A percentile compares a stretch with the other conserved stretches of the same genome.
phyloP scores from a whole-genome alignment of 345 rosid species.

The Heritiera littoralis region DNA sequence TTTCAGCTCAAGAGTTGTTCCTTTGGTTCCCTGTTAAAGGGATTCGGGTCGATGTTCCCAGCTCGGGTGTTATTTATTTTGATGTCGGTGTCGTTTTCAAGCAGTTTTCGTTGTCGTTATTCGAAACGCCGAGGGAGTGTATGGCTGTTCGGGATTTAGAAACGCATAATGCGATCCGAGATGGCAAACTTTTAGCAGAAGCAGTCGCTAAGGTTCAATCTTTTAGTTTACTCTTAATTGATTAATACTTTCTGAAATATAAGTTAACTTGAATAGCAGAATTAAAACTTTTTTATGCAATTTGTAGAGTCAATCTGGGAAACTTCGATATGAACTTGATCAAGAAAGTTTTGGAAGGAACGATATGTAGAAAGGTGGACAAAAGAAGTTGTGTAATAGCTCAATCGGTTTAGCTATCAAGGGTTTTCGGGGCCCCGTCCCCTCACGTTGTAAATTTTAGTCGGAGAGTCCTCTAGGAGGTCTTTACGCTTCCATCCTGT shows the following conservation, averaged over 20 bases:
- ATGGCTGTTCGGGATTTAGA: conserved; percentile 36
- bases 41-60: conserved; percentile 80
- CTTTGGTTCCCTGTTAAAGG: conserved; percentile 88
- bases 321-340: conserved; percentile 33
- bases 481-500: conserved; percentile 40
- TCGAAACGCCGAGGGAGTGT: conserved; percentile 83
- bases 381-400: conserved; percentile 29
- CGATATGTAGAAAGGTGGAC: conserved; percentile 33
- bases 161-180: conserved; percentile 16
- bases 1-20: conserved; percentile 83
- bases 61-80: conserved; percentile 85
- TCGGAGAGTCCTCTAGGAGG: conserved; percentile 36
- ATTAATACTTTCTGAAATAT: background rate
- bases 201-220: conserved; percentile 42
- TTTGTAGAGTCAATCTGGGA: conserved; percentile 46
- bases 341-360: conserved; percentile 33
- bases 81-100: conserved; percentile 85
- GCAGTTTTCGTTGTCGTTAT: conserved; percentile 82
- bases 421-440: conserved; percentile 23
- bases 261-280: background rate
- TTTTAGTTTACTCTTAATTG: background rate
- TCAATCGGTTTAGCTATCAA: conserved; percentile 37
- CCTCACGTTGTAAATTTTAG: conserved; percentile 40
- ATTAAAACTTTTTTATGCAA: background rate
- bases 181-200: conserved; percentile 21